These are phyloP conservation scores for Coemansia sp. DNA, from an alignment of 192 early-diverging fungal species.

Conservation along the genomic window DNA sequence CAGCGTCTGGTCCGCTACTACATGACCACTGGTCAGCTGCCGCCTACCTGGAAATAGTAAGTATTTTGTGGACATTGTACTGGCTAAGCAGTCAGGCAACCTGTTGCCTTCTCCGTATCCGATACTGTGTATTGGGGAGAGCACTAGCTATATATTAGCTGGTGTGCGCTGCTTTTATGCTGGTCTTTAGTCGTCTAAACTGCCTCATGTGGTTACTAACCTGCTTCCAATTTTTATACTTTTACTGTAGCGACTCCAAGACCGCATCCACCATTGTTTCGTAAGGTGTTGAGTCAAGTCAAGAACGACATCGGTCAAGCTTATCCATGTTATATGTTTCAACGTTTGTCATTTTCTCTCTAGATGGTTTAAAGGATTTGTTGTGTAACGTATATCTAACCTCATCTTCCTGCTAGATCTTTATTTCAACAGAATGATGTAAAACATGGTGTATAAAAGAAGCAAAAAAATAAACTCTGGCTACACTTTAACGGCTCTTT, in stretches of 20 bases:
- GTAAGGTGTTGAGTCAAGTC: conserved; percentile 49
- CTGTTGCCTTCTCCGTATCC: conserved; percentile 1
- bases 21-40: conserved; percentile 93
- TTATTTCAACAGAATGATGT: not conserved
- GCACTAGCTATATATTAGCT: too few species aligned
- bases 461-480: conserved; percentile 1
- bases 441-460: not conserved
- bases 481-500: not conserved
- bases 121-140: conserved; percentile 8
- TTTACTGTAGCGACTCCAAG: conserved; percentile 50
- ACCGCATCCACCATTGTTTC: conserved; percentile 81
- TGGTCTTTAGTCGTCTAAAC: conserved; percentile 49
- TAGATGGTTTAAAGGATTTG: too few species aligned
- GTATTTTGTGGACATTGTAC: conserved; percentile 59
- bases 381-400: too few species aligned
- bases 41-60: conserved; percentile 98
- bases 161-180: conserved; percentile 17
- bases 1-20: conserved; percentile 99
- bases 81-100: conserved; percentile 28
- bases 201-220: too few species aligned
- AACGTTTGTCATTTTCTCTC: too few species aligned
- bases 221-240: not conserved
- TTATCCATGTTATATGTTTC: too few species aligned
- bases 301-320: too few species aligned
- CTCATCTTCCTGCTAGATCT: not conserved